Percentiles rank a stretch among this genome's conserved stretches.
phyloP scores from a whole-genome alignment of 169 alveolate genomes.

The Eimeria praecox region DNA sequence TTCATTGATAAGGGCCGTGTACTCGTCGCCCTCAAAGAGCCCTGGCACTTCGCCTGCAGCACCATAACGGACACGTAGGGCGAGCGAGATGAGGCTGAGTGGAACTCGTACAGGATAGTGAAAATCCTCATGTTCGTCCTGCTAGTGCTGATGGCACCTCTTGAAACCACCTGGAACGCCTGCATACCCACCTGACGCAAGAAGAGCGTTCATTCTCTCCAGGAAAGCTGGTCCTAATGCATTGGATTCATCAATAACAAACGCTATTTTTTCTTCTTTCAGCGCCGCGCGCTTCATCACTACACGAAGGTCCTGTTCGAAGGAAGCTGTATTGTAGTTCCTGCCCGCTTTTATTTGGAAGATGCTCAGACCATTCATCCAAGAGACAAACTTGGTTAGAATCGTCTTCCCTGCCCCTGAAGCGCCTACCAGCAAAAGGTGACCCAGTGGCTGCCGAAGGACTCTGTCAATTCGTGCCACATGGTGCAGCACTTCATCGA shows the following conservation, averaged over 20 bases:
- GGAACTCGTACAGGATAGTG: background rate
- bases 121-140: background rate
- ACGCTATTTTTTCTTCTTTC: slow-evolving; percentile 97
- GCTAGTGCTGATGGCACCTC: background rate
- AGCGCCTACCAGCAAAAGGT: slow-evolving; percentile 96
- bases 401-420: slow-evolving; percentile 98
- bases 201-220: slow-evolving; percentile 99
- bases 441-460: slow-evolving; percentile 98
- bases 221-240: slow-evolving; percentile 98
- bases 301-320: slow-evolving; percentile 98
- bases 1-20: slow-evolving; percentile 94
- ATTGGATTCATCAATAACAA: slow-evolving; percentile 98
- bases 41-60: slow-evolving; percentile 98
- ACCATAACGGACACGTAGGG: background rate
- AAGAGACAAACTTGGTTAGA: slow-evolving; percentile 97
- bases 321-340: slow-evolving; percentile 93
- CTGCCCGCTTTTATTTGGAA: slow-evolving; percentile 98
- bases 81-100: background rate
- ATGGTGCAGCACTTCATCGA: slow-evolving; percentile 97
- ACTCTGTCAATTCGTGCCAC: slow-evolving; percentile 98
- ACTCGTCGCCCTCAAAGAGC: slow-evolving; percentile 98
- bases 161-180: background rate
- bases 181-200: slow-evolving; percentile 92
- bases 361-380: slow-evolving; percentile 97
- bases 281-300: slow-evolving; percentile 99